Base-by-base conservation (phyloP, 352 stramenopile species). In the Globisporangium alternatum region DNA sequence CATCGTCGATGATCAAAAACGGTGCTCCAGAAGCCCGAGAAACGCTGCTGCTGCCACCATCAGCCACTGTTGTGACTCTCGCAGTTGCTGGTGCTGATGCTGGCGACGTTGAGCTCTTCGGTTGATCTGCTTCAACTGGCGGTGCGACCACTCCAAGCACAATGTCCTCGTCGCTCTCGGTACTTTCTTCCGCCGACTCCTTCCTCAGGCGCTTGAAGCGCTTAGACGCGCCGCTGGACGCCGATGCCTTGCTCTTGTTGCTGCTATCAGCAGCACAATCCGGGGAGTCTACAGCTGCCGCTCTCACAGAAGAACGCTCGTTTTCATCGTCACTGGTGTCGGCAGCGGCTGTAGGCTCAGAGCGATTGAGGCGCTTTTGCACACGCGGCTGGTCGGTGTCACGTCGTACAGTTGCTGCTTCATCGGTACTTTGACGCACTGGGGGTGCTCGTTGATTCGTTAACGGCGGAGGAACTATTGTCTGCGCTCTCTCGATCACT, bases 1-100 rank as follows among this genome's bases (percentile, higher is more conserved):
- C 74, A 2, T 88, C 78, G 31, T 82, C 73, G 3, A 63, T 35
- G 15, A 31, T 56, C 33, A 65, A 22, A 21, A 52, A 21, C 3
- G 39, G 6, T 2, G 31, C 19, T 10, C 31, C 47, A 39, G 44
- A 57, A 9, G 10, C 21, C 7, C 12, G 22, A 33, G 43, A 43
- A 17, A 25, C 37, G 31, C 21, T 44, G 44, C 9, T 10, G 21
- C 22, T 28, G 9, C 13, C 25, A 37, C 19, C 19, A 43, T 1
- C 19, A 19, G 30, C 30, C 6, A 2, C 19, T 57, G 19, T 15
- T 28, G 52, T 15, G 12, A 52, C 21, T 25, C 5, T 4, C 17
- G 15, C 6, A 33, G 41, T 28, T 21, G 43, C 21, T 33, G 44
- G 25, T 31, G 56, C 13, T 10, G 56, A 54, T 28, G 12, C 28